Percentiles rank a stretch among this genome's conserved stretches.
Conservation (phyloP, 2,329 filamentous ascomycete genomes). For the Aspergillus proliferans region DNA sequence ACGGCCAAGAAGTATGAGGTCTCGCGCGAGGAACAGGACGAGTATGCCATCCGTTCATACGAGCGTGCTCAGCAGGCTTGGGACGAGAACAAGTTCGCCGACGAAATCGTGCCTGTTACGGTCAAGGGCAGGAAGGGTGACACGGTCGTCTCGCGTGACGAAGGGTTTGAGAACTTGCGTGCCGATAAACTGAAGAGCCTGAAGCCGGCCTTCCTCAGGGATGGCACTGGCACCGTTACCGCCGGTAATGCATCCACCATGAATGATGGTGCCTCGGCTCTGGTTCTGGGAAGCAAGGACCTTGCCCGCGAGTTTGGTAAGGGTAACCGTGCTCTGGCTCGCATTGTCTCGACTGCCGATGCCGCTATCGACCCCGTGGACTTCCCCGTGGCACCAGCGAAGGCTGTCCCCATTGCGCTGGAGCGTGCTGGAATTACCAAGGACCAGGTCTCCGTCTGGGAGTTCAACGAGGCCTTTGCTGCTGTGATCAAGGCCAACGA, state of each 20-base stretch:
- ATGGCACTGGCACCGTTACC: constrained; percentile 83
- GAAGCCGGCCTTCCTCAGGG: constrained; percentile 84
- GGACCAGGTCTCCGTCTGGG: constrained; percentile 89
- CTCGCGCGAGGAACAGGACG: constrained; percentile 79
- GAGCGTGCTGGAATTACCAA: constrained; percentile 83
- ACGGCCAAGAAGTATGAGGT: constrained; percentile 83
- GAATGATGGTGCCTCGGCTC: constrained; percentile 87
- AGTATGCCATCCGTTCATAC: constrained; percentile 85
- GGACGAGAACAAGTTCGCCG: constrained; percentile 73
- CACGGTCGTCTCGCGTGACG: constrained; percentile 70
- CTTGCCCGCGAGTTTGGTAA: constrained; percentile 74
- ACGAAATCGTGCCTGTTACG: constrained; percentile 84
- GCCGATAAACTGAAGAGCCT: constrained; percentile 77
- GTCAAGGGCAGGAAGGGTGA: constrained; percentile 81
- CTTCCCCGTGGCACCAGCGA: constrained; percentile 87
- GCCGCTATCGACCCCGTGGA: constrained; percentile 86
- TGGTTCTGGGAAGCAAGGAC: constrained; percentile 76
- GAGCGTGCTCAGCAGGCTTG: constrained; percentile 85
- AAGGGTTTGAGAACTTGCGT: constrained; percentile 83
- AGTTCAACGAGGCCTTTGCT: constrained; percentile 98
- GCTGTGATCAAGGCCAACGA: constrained; percentile 92
- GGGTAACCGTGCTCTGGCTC: constrained; percentile 75
- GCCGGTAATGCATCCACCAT: constrained; percentile 91
- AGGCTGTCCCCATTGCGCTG: constrained; percentile 85
- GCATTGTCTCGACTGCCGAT: constrained; percentile 79